These are phyloP conservation scores for Candida sithepensis DNA, from an alignment of 805 yeast species.

Conservation along the genomic window DNA sequence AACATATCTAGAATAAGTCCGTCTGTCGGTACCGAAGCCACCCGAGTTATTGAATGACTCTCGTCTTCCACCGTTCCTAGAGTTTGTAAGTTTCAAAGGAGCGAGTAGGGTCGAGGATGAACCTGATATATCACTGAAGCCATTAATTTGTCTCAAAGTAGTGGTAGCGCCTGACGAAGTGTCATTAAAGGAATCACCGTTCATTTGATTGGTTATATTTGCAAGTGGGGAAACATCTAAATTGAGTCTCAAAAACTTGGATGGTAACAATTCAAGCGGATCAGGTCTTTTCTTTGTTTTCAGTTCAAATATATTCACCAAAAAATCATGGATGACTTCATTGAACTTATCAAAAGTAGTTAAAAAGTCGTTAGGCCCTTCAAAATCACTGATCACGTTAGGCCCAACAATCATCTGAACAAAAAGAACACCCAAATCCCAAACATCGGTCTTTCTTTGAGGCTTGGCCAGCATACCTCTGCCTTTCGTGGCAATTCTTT, in stretches of 20 bases:
- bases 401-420: conserved; percentile 62
- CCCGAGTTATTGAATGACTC: conserved; percentile 26
- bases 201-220: conserved; percentile 2
- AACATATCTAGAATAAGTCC: conserved; percentile 65
- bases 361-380: conserved; percentile 64
- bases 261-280: conserved; percentile 81
- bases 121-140: conserved; percentile 22
- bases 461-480: conserved; percentile 38
- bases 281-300: conserved; percentile 72
- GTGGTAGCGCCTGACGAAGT: neutral
- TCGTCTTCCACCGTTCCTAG: conserved; percentile 14
- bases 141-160: conserved; percentile 7
- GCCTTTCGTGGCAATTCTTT: conserved; percentile 36
- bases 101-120: conserved; percentile 13
- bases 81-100: conserved; percentile 3
- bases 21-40: conserved; percentile 16
- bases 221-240: conserved; percentile 35
- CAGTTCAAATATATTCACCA: conserved; percentile 59
- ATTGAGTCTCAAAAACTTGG: conserved; percentile 75
- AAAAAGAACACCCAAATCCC: conserved; percentile 86
- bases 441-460: conserved; percentile 82
- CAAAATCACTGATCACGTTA: conserved; percentile 49
- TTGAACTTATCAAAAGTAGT: conserved; percentile 35
- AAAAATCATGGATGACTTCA: conserved; percentile 60
- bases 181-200: neutral